Evolutionary conservation across 75 land plant genomes (phyloP).

Genomic region (Cryptomeria japonica): DNA sequence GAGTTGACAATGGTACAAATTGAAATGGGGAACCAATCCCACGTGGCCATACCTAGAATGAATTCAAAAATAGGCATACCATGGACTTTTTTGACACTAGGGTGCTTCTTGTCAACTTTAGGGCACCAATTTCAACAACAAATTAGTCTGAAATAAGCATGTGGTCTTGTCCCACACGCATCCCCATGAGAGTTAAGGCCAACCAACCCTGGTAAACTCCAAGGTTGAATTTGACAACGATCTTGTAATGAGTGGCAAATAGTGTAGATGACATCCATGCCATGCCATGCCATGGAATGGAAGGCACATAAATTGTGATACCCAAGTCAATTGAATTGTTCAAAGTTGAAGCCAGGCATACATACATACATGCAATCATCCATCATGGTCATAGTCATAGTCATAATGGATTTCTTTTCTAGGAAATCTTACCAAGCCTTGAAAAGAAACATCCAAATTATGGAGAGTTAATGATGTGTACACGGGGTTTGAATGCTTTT

Average conservation of each 20-base stretch:
- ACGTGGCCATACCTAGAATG: not conserved
- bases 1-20: too few relatives aligned
- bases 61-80: not conserved
- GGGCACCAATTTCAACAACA: slow-evolving; percentile 3
- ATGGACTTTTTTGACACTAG: not conserved
- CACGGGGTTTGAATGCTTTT: not conserved
- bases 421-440: not conserved
- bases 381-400: too few relatives aligned
- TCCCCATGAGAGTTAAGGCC: not conserved
- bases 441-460: not conserved
- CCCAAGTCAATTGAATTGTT: not conserved
- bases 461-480: not conserved
- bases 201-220: not conserved
- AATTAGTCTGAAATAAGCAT: not conserved
- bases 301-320: too few relatives aligned
- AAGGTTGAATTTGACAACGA: not conserved
- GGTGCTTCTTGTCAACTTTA: not conserved
- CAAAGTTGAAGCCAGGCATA: not conserved
- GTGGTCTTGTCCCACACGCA: not conserved
- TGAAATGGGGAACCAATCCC: not conserved
- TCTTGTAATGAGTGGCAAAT: not conserved
- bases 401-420: not conserved
- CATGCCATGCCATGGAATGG: too few relatives aligned
- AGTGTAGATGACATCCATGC: too few relatives aligned
- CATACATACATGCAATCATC: too few relatives aligned